Conservation (phyloP, 164 flowering plant genomes). For the Echeveria elegans region DNA sequence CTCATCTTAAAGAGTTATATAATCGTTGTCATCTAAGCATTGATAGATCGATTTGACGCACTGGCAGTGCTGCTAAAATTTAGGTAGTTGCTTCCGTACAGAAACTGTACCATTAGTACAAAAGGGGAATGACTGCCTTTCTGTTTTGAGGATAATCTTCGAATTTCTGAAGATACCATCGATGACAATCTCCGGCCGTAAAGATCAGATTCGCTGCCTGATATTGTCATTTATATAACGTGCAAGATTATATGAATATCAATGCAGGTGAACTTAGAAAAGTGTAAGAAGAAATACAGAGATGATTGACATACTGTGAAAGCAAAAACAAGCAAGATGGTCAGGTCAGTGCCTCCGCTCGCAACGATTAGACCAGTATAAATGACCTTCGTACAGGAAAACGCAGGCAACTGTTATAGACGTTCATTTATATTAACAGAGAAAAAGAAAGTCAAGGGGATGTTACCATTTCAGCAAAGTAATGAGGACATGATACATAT, state of each 20-base stretch:
- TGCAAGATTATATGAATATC: background rate
- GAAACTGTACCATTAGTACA: too few relatives aligned
- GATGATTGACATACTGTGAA: conserved; percentile 39
- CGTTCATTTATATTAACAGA: too few relatives aligned
- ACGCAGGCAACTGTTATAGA: background rate
- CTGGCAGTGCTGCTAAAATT: too few relatives aligned
- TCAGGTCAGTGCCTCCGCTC: conserved; percentile 48
- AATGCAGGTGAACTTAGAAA: background rate
- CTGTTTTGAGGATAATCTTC: conserved; percentile 44
- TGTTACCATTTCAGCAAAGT: conserved; percentile 84
- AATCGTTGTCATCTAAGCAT: too few relatives aligned
- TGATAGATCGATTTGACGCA: too few relatives aligned
- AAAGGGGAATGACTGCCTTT: conserved; percentile 39
- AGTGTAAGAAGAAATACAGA: background rate
- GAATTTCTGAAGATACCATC: conserved; percentile 60
- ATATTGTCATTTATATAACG: too few relatives aligned
- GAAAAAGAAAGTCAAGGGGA: background rate
- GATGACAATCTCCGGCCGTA: conserved; percentile 54
- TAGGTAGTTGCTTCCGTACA: too few relatives aligned
- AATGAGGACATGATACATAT: conserved; percentile 85
- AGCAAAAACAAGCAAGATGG: conserved; percentile 46
- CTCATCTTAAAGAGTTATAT: too few relatives aligned
- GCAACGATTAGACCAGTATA: conserved; percentile 55
- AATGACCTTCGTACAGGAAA: conserved; percentile 32
- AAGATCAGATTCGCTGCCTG: conserved; percentile 53